Percentiles rank a stretch among this genome's conserved stretches.
phyloP scores from a whole-genome alignment of 306 rosid species.

The Malus fusca region DNA sequence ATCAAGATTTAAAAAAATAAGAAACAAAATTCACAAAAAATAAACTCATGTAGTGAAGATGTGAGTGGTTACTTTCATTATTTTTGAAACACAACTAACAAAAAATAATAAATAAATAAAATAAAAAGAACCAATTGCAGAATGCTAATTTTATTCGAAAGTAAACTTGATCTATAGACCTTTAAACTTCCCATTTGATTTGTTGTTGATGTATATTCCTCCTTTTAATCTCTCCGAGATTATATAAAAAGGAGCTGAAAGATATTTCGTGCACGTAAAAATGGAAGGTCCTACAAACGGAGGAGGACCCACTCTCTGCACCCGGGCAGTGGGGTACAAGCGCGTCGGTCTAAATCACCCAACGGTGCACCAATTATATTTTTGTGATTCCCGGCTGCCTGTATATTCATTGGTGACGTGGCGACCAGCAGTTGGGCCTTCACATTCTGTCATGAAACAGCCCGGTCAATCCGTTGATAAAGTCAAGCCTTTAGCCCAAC shows the following conservation, averaged over 20 bases:
- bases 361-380: not conserved
- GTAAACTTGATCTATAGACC: not conserved
- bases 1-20: too few relatives aligned
- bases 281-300: not conserved
- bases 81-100: too few relatives aligned
- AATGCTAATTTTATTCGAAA: too few relatives aligned
- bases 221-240: not conserved
- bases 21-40: too few relatives aligned
- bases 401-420: not conserved
- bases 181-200: too few relatives aligned
- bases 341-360: not conserved
- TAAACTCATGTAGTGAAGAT: too few relatives aligned
- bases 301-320: not conserved
- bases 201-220: too few relatives aligned
- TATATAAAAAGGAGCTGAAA: not conserved
- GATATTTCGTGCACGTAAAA: not conserved
- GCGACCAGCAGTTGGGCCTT: not conserved
- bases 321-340: not conserved
- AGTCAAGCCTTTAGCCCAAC: not conserved
- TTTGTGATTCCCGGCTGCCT: not conserved
- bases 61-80: too few relatives aligned
- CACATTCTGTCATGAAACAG: slow-evolving; percentile 1
- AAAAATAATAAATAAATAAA: too few relatives aligned
- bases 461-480: not conserved
- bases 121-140: too few relatives aligned